Evolutionary conservation across 306 rosid species (phyloP), one percentile per base, ranked within the genome.

Genomic region (Ormosia semicastrata): DNA sequence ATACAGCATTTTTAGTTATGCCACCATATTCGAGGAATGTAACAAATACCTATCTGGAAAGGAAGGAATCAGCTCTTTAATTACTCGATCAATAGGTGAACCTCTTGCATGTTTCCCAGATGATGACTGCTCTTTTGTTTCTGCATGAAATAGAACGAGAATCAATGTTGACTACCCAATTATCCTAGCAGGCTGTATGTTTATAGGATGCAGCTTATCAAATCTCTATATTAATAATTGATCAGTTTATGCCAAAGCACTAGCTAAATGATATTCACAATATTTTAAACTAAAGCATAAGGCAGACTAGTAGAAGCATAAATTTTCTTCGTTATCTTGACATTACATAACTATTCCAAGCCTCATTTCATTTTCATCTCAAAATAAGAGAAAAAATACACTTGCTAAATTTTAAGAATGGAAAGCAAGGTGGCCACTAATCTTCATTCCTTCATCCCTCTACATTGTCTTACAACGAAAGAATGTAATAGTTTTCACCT

Each of bases 61-160:
- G n/a, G n/a, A n/a, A n/a, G n/a, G n/a, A n/a, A 90, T 69, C 54
- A 90, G 72, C 84, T 90, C 83, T 78, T 87, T 81, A 79, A 88
- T 34, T 17, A 81, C 86, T 78, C 49, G 85, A 88, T 82, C 73
- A 66, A 89, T 47, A 57, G 80, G 57, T 17, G 76, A 69, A 65
- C 75, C 77, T 30, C 74, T 81, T 44, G 41, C 58, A 14, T 63
- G 80, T 59, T 76, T 81, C 76, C 39, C 49, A 43, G 70, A 77
- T 58, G 82, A 57, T 81, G 84, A 46, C 18, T 71, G 80, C 17
- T 81, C 59, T 71, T 80, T 72, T 78, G 57, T 80, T 81, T 40
- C 89, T 82, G 85, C 18, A 66, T 57, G 56, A 66, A 59, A 73
- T 40, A 4, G 60, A 85, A 46, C 66, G 52, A 41, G 8, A 46